Base-by-base conservation (phyloP, 768 basidiomycete genomes). In the Cyathus striatus region DNA sequence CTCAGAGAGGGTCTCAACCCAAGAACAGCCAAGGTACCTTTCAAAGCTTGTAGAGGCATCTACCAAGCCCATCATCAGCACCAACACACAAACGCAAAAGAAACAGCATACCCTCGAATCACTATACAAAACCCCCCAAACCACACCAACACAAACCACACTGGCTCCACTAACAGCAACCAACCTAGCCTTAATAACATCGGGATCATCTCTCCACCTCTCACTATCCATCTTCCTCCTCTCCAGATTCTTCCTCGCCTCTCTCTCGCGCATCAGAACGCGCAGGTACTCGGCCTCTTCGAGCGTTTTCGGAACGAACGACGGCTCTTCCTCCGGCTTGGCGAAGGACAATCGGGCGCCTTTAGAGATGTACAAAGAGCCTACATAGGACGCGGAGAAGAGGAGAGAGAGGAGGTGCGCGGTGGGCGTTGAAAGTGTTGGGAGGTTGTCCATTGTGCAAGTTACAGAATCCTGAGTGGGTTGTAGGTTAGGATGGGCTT, bases 161-260 rank as follows among this genome's bases (percentile, higher is more conserved):
- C 76, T 32, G 33, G 84, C 83, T 21, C 76, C 33, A 20, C 68
- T 66, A 4, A 85, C 92, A 3, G 86, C 85, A 13, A 70, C 55
- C 41, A 96, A 64, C 17, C 95, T 73, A 4, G 86, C 83, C n/a
- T 74, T 71, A 47, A 98, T 92, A 4, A 95, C 88, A 27, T 75
- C 75, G 1, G 92, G 84, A 54, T 95, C 86, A 57, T 97, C 86
- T 48, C 94, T 73, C 77, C 79, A 82, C 17, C 74, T 66, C 43
- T 79, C 78, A 34, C 70, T 55, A 22, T 37, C 40, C 65, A 49
- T 48, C 61, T 64, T 38, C 47, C 60, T 43, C 47, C 57, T 36
- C 23, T 38, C 40, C 65, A 50, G 48, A 61, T 64, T 38, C 47
- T 61, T 43, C 47, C 58, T 35, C 6, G 17, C 16, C 24, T 9